These are phyloP conservation scores for Lipomyces starkeyi DNA, from an alignment of 805 yeast genomes.

Conservation along the genomic window DNA sequence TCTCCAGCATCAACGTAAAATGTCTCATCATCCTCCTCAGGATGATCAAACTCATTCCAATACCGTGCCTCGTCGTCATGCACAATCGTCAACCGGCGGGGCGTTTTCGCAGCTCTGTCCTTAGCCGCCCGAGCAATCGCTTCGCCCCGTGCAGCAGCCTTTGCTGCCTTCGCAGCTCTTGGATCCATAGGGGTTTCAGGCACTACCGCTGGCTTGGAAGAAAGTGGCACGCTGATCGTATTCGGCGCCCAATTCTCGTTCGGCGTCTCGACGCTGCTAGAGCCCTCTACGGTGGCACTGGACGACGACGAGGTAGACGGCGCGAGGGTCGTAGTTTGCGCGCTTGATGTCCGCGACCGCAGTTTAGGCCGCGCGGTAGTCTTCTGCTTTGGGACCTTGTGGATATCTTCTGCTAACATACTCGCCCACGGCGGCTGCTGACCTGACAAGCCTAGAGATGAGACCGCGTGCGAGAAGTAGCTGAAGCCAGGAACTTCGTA, in stretches of 20 bases:
- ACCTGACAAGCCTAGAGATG: constrained; percentile 44
- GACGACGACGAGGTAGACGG: constrained; percentile 32
- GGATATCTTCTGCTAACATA: constrained; percentile 52
- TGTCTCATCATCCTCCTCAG: constrained; percentile 54
- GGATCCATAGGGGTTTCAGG: background rate
- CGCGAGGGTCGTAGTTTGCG: background rate
- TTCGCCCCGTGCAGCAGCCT: constrained; percentile 14
- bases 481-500: constrained; percentile 54
- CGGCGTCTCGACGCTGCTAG: constrained; percentile 34
- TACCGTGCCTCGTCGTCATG: constrained; percentile 49
- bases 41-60: constrained; percentile 74
- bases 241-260: constrained; percentile 23
- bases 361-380: constrained; percentile 3
- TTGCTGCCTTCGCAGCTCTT: background rate
- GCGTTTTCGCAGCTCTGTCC: background rate
- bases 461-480: constrained; percentile 47
- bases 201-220: constrained; percentile 3
- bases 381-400: constrained; percentile 51
- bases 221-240: background rate
- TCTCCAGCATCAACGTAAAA: constrained; percentile 42
- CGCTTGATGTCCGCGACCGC: constrained; percentile 12
- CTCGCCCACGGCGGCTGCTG: constrained; percentile 53
- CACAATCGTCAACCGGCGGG: constrained; percentile 20
- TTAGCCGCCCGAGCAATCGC: constrained; percentile 20
- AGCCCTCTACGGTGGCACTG: constrained; percentile 15